phyloP scores from a whole-genome alignment of 352 stramenopile genomes.

The Aphanomyces astaci region DNA sequence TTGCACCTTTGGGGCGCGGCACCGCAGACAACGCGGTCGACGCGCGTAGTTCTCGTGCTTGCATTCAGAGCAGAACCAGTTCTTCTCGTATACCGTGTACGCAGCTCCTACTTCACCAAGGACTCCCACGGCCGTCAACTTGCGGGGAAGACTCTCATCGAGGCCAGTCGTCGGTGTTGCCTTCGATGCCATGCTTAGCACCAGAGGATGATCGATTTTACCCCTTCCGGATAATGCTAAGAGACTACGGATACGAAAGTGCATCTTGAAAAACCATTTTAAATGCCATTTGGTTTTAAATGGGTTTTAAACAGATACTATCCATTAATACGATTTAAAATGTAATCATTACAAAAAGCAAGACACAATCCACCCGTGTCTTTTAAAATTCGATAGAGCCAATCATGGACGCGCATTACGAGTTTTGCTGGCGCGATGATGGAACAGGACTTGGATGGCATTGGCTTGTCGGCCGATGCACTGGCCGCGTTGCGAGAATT shows the following conservation, averaged over 20 bases:
- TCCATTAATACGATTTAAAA: background rate
- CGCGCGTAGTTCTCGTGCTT: slow-evolving; percentile 81
- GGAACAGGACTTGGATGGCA: slow-evolving; percentile 37
- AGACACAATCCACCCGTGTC: too few species aligned
- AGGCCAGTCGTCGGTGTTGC: background rate
- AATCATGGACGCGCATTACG: background rate
- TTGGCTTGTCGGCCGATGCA: slow-evolving; percentile 38
- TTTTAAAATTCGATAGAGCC: background rate
- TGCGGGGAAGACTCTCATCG: slow-evolving; percentile 34
- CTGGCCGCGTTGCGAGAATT: slow-evolving; percentile 48
- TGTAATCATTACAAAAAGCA: too few species aligned
- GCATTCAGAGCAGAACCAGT: slow-evolving; percentile 83
- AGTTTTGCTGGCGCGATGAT: slow-evolving; percentile 2
- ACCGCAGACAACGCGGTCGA: slow-evolving; percentile 66
- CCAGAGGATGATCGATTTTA: background rate
- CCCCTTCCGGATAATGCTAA: slow-evolving; percentile 1
- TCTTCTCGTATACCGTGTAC: slow-evolving; percentile 86
- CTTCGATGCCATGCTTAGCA: background rate
- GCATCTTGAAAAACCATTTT: background rate
- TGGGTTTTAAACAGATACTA: background rate
- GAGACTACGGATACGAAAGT: background rate
- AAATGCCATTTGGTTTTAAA: too few species aligned
- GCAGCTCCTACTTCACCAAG: slow-evolving; percentile 73
- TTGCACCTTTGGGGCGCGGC: slow-evolving; percentile 63
- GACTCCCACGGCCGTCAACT: slow-evolving; percentile 70